Evolutionary conservation across 2,329 filamentous ascomycete species (phyloP).

Genomic region (Colletotrichum horii): DNA sequence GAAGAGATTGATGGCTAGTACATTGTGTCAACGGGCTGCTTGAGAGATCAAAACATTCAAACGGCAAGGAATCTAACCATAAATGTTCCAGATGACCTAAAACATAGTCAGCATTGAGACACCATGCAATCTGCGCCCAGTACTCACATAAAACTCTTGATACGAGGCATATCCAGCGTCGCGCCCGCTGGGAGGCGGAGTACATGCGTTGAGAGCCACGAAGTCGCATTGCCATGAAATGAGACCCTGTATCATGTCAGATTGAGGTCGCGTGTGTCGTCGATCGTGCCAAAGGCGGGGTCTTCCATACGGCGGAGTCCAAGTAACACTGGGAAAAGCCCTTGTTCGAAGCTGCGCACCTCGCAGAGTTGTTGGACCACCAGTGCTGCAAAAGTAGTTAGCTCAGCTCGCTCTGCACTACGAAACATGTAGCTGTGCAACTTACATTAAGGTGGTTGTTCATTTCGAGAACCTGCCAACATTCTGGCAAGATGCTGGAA

Average conservation of each 20-base stretch:
- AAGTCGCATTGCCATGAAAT: conserved; percentile 11
- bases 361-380: conserved; percentile 1
- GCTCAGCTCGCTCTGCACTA: background rate
- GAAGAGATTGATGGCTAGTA: conserved; percentile 2
- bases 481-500: background rate
- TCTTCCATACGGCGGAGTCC: background rate
- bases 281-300: background rate
- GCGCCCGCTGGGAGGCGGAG: background rate
- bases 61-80: background rate
- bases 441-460: background rate
- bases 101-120: background rate
- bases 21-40: background rate
- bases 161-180: background rate
- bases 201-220: background rate
- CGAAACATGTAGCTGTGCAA: background rate
- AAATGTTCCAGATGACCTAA: conserved; percentile 4
- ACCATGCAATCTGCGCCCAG: accelerated
- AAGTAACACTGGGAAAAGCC: conserved; percentile 1
- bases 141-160: conserved; percentile 3
- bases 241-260: background rate
- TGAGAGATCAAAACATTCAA: background rate
- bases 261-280: background rate
- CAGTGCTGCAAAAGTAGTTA: background rate
- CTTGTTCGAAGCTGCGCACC: background rate
- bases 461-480: background rate